Evolutionary conservation across 257 asterid species (phyloP).

Genomic region (Cynanchum wilfordii): DNA sequence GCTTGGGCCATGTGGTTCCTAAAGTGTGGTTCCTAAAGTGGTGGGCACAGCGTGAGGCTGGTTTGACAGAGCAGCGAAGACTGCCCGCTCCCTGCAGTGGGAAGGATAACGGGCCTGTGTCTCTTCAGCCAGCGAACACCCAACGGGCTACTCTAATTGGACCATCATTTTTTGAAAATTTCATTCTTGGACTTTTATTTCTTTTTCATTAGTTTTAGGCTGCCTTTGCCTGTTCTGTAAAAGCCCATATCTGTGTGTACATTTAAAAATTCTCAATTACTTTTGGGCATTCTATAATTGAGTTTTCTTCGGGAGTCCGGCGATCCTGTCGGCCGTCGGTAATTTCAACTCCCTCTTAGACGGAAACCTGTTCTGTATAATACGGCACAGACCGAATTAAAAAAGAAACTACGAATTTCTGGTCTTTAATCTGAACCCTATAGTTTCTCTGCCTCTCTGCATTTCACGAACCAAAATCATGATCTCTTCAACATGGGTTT

Average conservation of each 20-base stretch:
- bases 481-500: slow-evolving; percentile 17
- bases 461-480: not conserved
- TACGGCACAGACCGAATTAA: not conserved
- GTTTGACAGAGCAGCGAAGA: slow-evolving; percentile 28
- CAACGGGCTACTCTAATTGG: not conserved
- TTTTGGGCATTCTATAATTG: too few relatives aligned
- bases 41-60: slow-evolving; percentile 23
- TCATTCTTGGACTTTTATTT: too few relatives aligned
- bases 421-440: not conserved
- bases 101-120: slow-evolving; percentile 20
- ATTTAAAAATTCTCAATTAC: too few relatives aligned
- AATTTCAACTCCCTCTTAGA: not conserved
- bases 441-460: not conserved
- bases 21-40: slow-evolving; percentile 5
- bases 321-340: not conserved
- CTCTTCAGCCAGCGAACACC: not conserved
- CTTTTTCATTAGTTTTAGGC: not conserved
- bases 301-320: not conserved
- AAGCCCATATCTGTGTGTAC: not conserved
- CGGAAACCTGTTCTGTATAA: not conserved
- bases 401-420: not conserved
- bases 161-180: slow-evolving; percentile 14
- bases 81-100: slow-evolving; percentile 21
- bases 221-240: too few relatives aligned
- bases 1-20: not conserved